Conservation (phyloP, 345 rosid genomes). For the Populus alba region DNA sequence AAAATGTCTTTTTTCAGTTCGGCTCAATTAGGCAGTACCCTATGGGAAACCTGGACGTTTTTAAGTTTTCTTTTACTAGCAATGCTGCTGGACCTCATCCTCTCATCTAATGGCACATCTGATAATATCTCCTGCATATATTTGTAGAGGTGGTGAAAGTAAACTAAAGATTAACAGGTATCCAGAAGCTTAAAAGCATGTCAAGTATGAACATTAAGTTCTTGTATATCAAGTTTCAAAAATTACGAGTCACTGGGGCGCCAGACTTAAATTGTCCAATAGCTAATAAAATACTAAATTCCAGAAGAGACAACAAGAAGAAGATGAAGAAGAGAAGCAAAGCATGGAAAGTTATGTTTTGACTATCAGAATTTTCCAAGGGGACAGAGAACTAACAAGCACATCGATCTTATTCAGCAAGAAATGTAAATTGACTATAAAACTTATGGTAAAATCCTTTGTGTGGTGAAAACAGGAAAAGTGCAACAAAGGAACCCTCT, state of each 20-base stretch:
- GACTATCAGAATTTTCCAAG: not conserved
- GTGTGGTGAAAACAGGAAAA: not conserved
- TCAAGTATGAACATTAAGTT: not conserved
- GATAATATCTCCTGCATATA: constrained; percentile 80
- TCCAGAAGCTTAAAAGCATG: constrained; percentile 4
- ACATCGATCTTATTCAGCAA: not conserved
- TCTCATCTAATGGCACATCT: constrained; percentile 75
- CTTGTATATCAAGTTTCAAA: not conserved
- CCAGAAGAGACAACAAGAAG: not conserved
- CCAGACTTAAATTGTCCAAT: not conserved
- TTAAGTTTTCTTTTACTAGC: constrained; percentile 48
- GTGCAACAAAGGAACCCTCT: not conserved
- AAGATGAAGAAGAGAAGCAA: not conserved
- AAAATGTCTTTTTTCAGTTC: not conserved
- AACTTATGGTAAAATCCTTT: not conserved
- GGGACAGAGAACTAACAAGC: not conserved
- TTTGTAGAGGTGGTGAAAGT: not conserved
- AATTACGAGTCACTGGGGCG: not conserved
- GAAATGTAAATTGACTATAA: not conserved
- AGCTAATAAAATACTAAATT: not conserved
- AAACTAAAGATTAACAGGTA: constrained; percentile 3
- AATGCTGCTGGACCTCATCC: constrained; percentile 42
- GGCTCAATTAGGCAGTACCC: constrained; percentile 42
- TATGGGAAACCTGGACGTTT: constrained; percentile 58
- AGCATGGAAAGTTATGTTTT: not conserved